These are phyloP conservation scores for Picochlorum costavermella DNA, from an alignment of 139 green algal species.

Conservation along the genomic window DNA sequence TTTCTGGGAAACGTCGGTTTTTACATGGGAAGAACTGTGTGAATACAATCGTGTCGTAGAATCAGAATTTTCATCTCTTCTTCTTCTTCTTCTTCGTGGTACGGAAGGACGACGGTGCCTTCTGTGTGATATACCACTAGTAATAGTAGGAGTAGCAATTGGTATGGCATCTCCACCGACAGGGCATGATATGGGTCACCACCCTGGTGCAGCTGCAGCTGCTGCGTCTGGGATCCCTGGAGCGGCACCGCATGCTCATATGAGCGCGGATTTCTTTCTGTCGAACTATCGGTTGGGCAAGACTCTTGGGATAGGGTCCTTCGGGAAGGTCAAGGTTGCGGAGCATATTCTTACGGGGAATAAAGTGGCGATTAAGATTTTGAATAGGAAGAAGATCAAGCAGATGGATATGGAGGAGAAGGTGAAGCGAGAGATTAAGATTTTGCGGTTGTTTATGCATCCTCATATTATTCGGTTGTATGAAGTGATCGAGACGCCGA, in stretches of 20 bases:
- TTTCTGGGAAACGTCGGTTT: too few species aligned
- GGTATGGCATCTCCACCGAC: too few species aligned
- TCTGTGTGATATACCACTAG: too few species aligned
- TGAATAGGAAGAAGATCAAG: constrained; percentile 98
- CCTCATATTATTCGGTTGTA: constrained; percentile 99
- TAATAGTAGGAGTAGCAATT: too few species aligned
- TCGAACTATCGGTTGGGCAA: constrained; percentile 95
- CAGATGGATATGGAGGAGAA: constrained; percentile 99
- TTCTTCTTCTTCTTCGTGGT: too few species aligned
- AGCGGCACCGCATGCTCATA: neutral
- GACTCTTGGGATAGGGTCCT: constrained; percentile 97
- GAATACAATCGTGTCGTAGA: too few species aligned
- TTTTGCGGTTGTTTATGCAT: constrained; percentile 98
- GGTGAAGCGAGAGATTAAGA: constrained; percentile 91
- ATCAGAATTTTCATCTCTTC: too few species aligned
- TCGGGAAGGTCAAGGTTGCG: constrained; percentile 97
- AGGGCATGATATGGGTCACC: too few species aligned
- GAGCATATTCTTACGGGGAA: constrained; percentile 96
- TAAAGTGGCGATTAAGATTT: constrained; percentile 99
- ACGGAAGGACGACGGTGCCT: too few species aligned
- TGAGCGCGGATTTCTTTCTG: constrained; percentile 72
- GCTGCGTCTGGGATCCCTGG: too few species aligned
- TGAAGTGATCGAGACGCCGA: constrained; percentile 93
- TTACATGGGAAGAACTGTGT: too few species aligned
- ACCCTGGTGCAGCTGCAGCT: too few species aligned